Evolutionary conservation across 2,329 filamentous ascomycete genomes (phyloP).

Genomic region (Colletotrichum cordylinicola): DNA sequence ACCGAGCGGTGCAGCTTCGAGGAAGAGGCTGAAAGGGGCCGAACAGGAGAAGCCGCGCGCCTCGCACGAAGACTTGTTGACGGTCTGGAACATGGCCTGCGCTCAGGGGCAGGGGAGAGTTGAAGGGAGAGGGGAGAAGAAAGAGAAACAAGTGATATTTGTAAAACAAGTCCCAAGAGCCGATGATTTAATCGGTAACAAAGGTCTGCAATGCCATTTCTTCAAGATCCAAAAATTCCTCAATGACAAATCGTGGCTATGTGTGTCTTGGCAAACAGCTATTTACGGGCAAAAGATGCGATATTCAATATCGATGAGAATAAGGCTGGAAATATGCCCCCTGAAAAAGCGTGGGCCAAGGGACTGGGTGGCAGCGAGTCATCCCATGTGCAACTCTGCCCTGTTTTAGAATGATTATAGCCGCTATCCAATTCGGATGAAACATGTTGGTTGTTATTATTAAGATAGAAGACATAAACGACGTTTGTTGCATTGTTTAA

Average conservation of each 20-base stretch:
- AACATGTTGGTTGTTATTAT: not conserved
- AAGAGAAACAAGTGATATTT: not conserved
- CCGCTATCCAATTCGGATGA: not conserved
- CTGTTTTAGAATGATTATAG: not conserved
- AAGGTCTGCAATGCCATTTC: not conserved
- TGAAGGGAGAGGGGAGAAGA: not conserved
- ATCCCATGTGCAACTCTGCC: not conserved
- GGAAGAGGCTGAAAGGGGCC: conserved; percentile 50
- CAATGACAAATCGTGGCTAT: not conserved
- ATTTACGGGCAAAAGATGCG: not conserved
- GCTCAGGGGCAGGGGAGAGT: not conserved
- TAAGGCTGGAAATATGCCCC: not conserved
- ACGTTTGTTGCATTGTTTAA: not conserved
- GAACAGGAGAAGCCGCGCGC: conserved; percentile 30
- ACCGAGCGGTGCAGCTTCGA: conserved; percentile 62
- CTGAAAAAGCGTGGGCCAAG: not conserved
- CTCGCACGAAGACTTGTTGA: conserved; percentile 33
- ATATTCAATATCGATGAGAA: not conserved
- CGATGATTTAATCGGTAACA: not conserved
- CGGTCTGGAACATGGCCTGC: conserved; percentile 31
- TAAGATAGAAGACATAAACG: not conserved
- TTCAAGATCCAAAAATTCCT: not conserved
- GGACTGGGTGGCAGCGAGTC: not conserved
- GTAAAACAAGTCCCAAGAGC: not conserved
- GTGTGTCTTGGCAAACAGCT: not conserved